Base-by-base conservation (phyloP, 1,284 basidiomycete genomes). In the Taiwanofungus camphoratus region DNA sequence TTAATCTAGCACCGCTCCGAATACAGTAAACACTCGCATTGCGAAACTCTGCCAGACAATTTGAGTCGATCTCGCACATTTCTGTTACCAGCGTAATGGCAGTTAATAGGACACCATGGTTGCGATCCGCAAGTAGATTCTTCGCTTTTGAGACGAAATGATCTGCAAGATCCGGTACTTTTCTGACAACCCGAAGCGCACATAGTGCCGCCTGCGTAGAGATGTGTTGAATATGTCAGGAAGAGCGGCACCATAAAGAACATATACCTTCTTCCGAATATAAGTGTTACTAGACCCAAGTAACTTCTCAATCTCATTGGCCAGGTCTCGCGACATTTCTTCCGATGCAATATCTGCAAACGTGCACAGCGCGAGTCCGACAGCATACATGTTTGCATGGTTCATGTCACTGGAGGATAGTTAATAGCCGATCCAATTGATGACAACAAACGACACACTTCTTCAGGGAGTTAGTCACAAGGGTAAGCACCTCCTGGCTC, bases 341-440 rank as follows among this genome's bases (percentile, higher is more conserved):
- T 99, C 96, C 9, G 93, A 97, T 7, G 96, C 92, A 53, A 99
- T 99, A 62, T 99, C 98, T 51, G 95, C 96, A 63, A 99, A 99
- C 0, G 96, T 99, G 61, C 94, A 98, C 32, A 99, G 77, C 1
- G 94, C 95, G 40, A 99, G 78, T 15, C 96, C 96, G 30, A 99
- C 96, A 7, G 92, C 91, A 64, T 97, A 99, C 91, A 97, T 97
- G 68, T 98, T 99, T 9, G 94, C 87, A 68, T 98, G 94, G 65
- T 99, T 98, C 92, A 99, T 94, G 68, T 99, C 96, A 67, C 94
- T 98, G 58, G n/a, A 7, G 22, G 40, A 29, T n/a, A n/a, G 8
- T 47, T 20, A 44, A 13, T 34, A 34, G 30, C 29, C 15, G 39
- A 30, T 51, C 30, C 36, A 21, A n/a, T 29, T 23, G 36, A 34